A percentile compares a stretch with the other conserved stretches of the same genome.
These are phyloP conservation scores for Endocalyx cinctus DNA, from an alignment of 2,329 filamentous ascomycete genomes.

Conservation along the genomic window DNA sequence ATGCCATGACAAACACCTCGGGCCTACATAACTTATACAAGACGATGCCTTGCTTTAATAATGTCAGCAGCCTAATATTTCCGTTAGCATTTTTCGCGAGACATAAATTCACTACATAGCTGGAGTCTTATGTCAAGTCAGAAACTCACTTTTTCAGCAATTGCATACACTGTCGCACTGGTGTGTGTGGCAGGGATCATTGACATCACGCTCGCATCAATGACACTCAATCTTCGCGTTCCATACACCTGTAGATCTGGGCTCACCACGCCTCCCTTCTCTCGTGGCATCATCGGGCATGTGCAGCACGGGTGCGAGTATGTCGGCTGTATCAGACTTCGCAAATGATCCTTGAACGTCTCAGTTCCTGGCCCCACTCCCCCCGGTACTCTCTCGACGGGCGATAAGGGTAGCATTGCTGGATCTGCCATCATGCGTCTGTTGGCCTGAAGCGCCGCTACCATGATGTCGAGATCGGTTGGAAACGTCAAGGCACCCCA, in stretches of 20 bases:
- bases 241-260: conserved; percentile 39
- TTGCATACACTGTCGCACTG: conserved; percentile 30
- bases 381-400: conserved; percentile 30
- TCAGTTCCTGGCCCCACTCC: conserved; percentile 6
- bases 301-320: conserved; percentile 38
- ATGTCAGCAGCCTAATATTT: conserved; percentile 28
- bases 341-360: conserved; percentile 22
- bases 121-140: not conserved
- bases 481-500: not conserved
- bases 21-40: not conserved
- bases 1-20: too few relatives aligned
- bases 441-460: not conserved
- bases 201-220: conserved; percentile 42
- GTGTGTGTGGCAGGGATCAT: conserved; percentile 23
- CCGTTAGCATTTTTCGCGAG: too few relatives aligned
- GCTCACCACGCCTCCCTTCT: conserved; percentile 41
- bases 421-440: not conserved
- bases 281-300: conserved; percentile 39
- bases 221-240: conserved; percentile 36
- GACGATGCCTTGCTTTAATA: conserved; percentile 1
- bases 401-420: conserved; percentile 6
- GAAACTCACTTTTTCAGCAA: conserved; percentile 29
- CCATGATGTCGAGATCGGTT: not conserved
- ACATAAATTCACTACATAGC: too few relatives aligned
- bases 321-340: conserved; percentile 12